phyloP scores from a whole-genome alignment of 441 rosid genomes.

The Populus hybrid region DNA sequence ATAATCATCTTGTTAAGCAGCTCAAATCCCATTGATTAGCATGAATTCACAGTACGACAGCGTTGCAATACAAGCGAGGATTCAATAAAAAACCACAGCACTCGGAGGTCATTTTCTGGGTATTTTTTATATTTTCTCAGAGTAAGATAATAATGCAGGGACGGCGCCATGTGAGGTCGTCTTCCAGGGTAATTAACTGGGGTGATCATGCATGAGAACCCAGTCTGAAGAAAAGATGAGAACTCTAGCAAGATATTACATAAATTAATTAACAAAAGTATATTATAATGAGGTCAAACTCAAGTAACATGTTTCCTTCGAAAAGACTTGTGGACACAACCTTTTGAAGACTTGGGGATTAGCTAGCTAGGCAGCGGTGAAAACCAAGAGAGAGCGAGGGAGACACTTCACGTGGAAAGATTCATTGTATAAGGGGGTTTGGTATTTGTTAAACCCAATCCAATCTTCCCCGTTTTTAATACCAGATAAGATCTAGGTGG shows the following conservation, averaged over 20 bases:
- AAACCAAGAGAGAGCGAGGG: conserved; percentile 15
- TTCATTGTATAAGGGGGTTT: conserved; percentile 22
- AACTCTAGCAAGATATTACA: neutral
- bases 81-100: too few species aligned
- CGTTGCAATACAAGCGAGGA: neutral
- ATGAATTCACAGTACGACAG: too few species aligned
- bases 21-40: too few species aligned
- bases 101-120: neutral
- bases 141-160: neutral
- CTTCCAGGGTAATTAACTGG: neutral
- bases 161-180: neutral
- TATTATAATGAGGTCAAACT: neutral
- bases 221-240: neutral
- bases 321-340: neutral
- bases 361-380: conserved; percentile 9
- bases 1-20: neutral
- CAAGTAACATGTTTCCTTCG: neutral
- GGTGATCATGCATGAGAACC: neutral
- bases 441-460: conserved; percentile 33
- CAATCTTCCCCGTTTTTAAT: conserved; percentile 4
- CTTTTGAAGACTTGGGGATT: neutral
- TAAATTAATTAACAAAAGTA: neutral
- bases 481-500: neutral
- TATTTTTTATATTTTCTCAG: too few species aligned
- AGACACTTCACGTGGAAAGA: conserved; percentile 53